phyloP scores from a whole-genome alignment of 257 asterid species.

The Solanum corneliomulleri region DNA sequence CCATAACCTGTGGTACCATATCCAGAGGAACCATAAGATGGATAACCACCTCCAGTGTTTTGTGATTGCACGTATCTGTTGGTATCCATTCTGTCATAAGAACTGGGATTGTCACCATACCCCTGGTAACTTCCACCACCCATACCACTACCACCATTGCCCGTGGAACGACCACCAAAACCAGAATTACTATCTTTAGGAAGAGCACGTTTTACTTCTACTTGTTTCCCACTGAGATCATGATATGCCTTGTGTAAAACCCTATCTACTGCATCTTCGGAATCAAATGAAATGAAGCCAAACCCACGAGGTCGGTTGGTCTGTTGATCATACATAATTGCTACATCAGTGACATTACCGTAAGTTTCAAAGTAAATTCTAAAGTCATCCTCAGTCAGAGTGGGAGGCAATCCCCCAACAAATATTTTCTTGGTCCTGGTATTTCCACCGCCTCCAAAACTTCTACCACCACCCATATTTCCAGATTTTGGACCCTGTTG shows the following conservation, averaged over 20 bases:
- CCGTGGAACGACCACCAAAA: conserved; percentile 42
- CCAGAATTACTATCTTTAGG: conserved; percentile 81
- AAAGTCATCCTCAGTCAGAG: conserved; percentile 61
- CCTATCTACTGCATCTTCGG: conserved; percentile 90
- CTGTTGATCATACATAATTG: conserved; percentile 88
- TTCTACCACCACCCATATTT: conserved; percentile 42
- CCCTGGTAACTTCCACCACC: conserved; percentile 57
- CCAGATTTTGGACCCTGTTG: conserved; percentile 69
- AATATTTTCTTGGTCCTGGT: conserved; percentile 73
- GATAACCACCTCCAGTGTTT: conserved; percentile 51
- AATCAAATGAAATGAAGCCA: conserved; percentile 78
- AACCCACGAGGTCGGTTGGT: conserved; percentile 93
- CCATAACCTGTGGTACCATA: conserved; percentile 61
- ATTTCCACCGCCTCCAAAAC: conserved; percentile 51
- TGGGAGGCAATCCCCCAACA: conserved; percentile 84
- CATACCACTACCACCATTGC: conserved; percentile 19
- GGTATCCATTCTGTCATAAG: conserved; percentile 73
- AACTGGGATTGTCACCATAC: conserved; percentile 46
- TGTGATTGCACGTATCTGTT: conserved; percentile 54
- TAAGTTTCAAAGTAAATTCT: conserved; percentile 73
- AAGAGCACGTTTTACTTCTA: conserved; percentile 88
- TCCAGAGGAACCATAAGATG: conserved; percentile 60
- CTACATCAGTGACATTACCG: conserved; percentile 70
- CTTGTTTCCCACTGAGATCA: conserved; percentile 75
- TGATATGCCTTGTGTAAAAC: conserved; percentile 80